Evolutionary conservation across 2,329 filamentous ascomycete genomes (phyloP), one percentile per base, ranked within the genome.

Genomic region (Penicillium palitans): DNA sequence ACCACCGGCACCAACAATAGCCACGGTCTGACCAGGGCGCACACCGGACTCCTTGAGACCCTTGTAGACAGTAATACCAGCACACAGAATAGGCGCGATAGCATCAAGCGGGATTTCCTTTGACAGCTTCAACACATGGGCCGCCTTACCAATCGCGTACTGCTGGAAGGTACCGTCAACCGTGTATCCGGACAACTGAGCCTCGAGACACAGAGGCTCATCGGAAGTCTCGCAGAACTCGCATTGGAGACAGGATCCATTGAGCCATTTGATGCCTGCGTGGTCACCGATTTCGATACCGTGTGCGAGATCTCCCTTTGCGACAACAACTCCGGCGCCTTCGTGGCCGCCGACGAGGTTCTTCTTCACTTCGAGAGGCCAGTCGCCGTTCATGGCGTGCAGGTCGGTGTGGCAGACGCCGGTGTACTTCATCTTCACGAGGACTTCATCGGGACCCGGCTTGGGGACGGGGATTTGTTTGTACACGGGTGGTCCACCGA

Each of bases 141-240:
- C 86, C 17, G 91, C 92, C 77, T 96, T 96, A 66, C 87, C 92
- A 66, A 96, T 85, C 74, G 85, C 86, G 80, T 96, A 97, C 81
- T 96, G 87, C 81, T 97, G 93, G 84, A 97, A 97, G 42, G 88
- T 87, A 33, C 93, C 93, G 74, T 96, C 90, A 72, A 96, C 91
- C 5, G 91, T 96, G 83, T 96, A 96, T 57, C 93, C 93, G 0
- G 91, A 96, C 41, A 96, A 84, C 37, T 84, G 79, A 27, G 90
- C 86, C 59, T 90, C 80, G 17, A 83, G 76, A 80, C 93, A 98
- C 6, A 96, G 87, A 3, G 91, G 88, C 79, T 97, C 93, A 67
- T 96, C 90, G 48, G 85, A 76, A 67, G 87, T 83, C 72, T 89
- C 87, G 81, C 93, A 97, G 83, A 90, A 96, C 67, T 86, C 83